A percentile compares a stretch with the other conserved stretches of the same genome.
Evolutionary conservation across 2,329 filamentous ascomycete species (phyloP).

Genomic region (Magnaporthiopsis poae): DNA sequence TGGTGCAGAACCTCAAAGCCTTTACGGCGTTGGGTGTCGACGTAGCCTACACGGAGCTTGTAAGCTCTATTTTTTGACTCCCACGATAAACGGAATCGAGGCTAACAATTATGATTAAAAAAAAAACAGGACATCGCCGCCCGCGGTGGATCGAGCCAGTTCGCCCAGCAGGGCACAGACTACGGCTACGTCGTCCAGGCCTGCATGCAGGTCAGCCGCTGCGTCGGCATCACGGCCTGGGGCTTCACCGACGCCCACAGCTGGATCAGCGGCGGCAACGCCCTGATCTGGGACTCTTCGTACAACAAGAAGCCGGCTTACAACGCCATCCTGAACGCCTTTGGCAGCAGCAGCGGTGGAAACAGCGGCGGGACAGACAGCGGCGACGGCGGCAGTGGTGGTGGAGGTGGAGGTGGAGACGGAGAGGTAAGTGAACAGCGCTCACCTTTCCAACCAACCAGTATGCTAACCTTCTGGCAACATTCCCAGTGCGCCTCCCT

Average conservation of each 20-base stretch:
- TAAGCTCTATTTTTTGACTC: neutral
- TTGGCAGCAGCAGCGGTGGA: neutral
- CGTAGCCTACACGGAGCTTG: conserved; percentile 40
- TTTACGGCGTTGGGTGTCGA: conserved; percentile 36
- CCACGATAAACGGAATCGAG: no score
- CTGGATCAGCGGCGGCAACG: conserved; percentile 18
- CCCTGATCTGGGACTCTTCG: conserved; percentile 11
- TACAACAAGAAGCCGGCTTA: conserved; percentile 12
- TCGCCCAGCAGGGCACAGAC: conserved; percentile 15
- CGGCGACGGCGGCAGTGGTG: no score
- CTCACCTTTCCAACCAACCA: neutral
- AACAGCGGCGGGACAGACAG: neutral
- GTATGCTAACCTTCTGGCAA: neutral
- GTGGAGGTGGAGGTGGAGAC: no score
- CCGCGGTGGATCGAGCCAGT: neutral
- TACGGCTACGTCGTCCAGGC: conserved; percentile 24
- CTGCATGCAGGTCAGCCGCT: conserved; percentile 18
- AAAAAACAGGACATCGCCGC: neutral
- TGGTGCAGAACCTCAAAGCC: conserved; percentile 27
- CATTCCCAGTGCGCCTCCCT: neutral
- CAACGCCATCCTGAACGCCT: conserved; percentile 10
- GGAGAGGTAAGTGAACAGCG: neutral
- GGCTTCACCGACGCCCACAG: conserved; percentile 26
- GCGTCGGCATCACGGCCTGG: conserved; percentile 25
- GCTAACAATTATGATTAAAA: neutral